phyloP scores from a whole-genome alignment of 2,329 filamentous ascomycete genomes.

The Aspergillus sojae region DNA sequence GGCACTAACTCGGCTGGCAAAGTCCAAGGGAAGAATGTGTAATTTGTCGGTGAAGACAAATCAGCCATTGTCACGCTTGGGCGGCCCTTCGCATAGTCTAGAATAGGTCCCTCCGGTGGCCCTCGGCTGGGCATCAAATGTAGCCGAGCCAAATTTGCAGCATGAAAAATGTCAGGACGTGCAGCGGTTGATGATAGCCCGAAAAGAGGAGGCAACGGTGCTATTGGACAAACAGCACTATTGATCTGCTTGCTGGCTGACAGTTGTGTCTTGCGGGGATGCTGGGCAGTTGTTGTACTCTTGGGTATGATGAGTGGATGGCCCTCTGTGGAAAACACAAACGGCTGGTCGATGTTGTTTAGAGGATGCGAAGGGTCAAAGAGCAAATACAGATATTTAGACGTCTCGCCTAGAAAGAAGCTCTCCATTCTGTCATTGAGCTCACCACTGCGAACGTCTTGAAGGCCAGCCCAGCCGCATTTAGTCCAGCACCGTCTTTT shows the following conservation, averaged over 20 bases:
- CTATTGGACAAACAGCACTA: slow-evolving; percentile 66
- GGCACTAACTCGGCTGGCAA: slow-evolving; percentile 76
- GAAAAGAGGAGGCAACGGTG: slow-evolving; percentile 63
- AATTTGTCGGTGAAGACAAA: slow-evolving; percentile 67
- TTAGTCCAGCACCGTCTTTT: slow-evolving; percentile 83
- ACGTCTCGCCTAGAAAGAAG: slow-evolving; percentile 95
- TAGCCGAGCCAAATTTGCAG: slow-evolving; percentile 79
- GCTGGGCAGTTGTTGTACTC: slow-evolving; percentile 27
- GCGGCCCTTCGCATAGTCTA: slow-evolving; percentile 57
- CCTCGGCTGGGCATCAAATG: slow-evolving; percentile 68
- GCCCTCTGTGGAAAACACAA: slow-evolving; percentile 94
- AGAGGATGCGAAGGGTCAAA: slow-evolving; percentile 85
- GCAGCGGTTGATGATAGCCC: slow-evolving; percentile 79
- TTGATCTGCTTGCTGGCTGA: slow-evolving; percentile 14
- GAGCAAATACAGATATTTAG: slow-evolving; percentile 91
- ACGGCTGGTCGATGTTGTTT: slow-evolving; percentile 82
- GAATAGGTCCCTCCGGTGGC: slow-evolving; percentile 60
- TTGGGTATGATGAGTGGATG: slow-evolving; percentile 86
- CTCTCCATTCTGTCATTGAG: slow-evolving; percentile 96
- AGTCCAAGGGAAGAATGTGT: slow-evolving; percentile 92
- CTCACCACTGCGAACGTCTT: slow-evolving; percentile 80
- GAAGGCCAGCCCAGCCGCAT: slow-evolving; percentile 91
- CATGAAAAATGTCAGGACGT: slow-evolving; percentile 81
- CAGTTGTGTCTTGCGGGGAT: slow-evolving; percentile 15
- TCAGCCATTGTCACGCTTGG: slow-evolving; percentile 59